Base-by-base conservation (phyloP, 2,329 filamentous ascomycete genomes). In the Ilyonectria sp. region DNA sequence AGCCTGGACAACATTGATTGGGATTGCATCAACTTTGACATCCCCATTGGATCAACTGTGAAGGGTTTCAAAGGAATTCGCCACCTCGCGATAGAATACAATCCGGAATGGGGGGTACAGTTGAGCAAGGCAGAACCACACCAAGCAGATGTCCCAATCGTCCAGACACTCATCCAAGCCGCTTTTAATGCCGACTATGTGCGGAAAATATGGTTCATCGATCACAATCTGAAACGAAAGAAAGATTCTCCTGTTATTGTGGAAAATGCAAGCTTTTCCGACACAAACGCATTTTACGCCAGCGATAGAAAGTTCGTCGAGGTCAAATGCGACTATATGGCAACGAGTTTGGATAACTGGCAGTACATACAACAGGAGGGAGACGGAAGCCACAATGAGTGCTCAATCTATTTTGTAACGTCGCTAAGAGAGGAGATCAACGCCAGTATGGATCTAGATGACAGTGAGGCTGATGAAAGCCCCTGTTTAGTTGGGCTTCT, bases 161-260 rank as follows among this genome's bases (percentile, higher is more conserved):
- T 64, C 19, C 7, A 56, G 29, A 47, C 15, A 19, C 17, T 59
- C 21, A 47, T 54, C 37, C 19, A 47, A 37, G 37, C 40, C 17
- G 60, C 60, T 23, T 44, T 46, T 17, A 33, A 63, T 40, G 4
- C 31, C 33, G 6, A 33, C 11, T 0, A 49, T 19, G 2, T 10
- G 1, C 15, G 19, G 11, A 58, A 60, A 2, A 43, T 70, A 9
- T 70, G 68, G 66, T 23, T 69, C 4, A 52, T 70, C 8, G 61
- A 70, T 21, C 49, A 47, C 26, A 31, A 23, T 4, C 61, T 68
- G 2, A 69, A 23, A 52, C 33, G 52, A 35, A 70, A 46, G n/a
- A 26, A 58, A 3, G 21, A 63, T 11, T 59, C 50, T 8, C 43
- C 66, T 1, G n/a, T 3, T 6, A 21, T 44, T 17, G 7, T 49